These are phyloP conservation scores for Amanita pseudoporphyria DNA, from an alignment of 768 basidiomycete species.

Conservation along the genomic window DNA sequence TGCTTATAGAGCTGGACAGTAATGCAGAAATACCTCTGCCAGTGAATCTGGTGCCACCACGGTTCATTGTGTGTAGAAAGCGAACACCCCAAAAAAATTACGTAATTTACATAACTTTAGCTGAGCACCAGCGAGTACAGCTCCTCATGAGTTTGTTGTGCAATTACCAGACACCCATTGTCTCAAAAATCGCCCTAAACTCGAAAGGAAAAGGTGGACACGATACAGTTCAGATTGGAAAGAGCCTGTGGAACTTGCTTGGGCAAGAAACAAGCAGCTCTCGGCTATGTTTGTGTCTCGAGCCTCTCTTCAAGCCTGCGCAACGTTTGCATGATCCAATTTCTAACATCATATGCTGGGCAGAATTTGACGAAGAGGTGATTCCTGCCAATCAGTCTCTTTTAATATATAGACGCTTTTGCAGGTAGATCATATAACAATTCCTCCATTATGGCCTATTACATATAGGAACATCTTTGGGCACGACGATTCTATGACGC, in stretches of 20 bases:
- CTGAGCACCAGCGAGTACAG: background rate
- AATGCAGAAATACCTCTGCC: conserved; percentile 27
- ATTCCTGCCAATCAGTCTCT: conserved; percentile 9
- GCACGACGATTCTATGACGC: background rate
- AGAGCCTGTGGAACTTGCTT: conserved; percentile 19
- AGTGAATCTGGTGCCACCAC: conserved; percentile 1
- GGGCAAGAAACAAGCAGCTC: conserved; percentile 7
- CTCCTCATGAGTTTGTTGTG: background rate
- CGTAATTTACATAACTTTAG: background rate
- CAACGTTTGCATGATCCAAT: background rate
- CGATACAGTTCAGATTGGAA: conserved; percentile 17
- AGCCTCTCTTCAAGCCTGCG: background rate
- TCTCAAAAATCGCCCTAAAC: background rate
- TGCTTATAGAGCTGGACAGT: background rate
- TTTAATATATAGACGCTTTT: background rate
- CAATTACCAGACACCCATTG: background rate
- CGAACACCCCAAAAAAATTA: background rate
- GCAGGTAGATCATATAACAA: conserved; percentile 18
- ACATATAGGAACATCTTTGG: conserved; percentile 23
- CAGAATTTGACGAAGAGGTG: conserved; percentile 20
- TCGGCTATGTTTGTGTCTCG: conserved; percentile 5
- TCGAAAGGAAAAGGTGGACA: background rate
- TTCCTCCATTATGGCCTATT: conserved; percentile 26
- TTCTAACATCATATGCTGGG: conserved; percentile 13
- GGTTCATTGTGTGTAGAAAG: background rate